phyloP scores from a whole-genome alignment of 2,329 filamentous ascomycete genomes.

The Aspergillus sp. region DNA sequence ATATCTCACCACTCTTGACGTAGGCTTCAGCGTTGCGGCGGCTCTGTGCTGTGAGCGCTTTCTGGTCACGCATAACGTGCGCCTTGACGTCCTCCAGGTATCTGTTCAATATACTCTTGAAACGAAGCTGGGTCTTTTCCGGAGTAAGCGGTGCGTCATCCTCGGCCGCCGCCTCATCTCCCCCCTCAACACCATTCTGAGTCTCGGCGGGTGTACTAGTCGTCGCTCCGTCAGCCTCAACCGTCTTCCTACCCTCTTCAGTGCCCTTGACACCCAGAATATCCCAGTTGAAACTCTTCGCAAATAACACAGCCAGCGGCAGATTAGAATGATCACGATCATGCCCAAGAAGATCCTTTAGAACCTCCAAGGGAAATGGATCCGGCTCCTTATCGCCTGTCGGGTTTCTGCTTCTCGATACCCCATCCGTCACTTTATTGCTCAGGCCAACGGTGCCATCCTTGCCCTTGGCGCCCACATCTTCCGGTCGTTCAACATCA shows the following conservation, averaged over 20 bases:
- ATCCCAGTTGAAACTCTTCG: constrained; percentile 96
- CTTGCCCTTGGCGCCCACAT: constrained; percentile 55
- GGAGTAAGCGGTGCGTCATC: constrained; percentile 74
- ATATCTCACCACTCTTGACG: constrained; percentile 96
- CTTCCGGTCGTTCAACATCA: constrained; percentile 65
- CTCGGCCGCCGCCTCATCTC: constrained; percentile 42
- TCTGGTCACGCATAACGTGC: constrained; percentile 88
- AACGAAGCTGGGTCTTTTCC: constrained; percentile 77
- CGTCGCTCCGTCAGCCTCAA: constrained; percentile 75
- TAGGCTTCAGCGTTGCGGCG: constrained; percentile 97
- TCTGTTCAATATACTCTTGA: constrained; percentile 77
- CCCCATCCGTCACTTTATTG: constrained; percentile 52
- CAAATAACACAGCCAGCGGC: constrained; percentile 88
- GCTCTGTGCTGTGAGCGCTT: constrained; percentile 79
- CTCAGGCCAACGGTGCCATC: constrained; percentile 45
- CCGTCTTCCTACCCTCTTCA: constrained; percentile 76
- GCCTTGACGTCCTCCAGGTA: constrained; percentile 93
- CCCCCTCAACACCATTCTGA: constrained; percentile 50
- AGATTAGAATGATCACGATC: constrained; percentile 91
- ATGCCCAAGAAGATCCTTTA: constrained; percentile 92
- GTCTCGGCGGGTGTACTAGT: constrained; percentile 47
- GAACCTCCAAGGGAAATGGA: constrained; percentile 93
- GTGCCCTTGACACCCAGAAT: constrained; percentile 75
- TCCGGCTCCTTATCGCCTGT: constrained; percentile 69
- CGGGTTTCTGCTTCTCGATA: constrained; percentile 62